These are phyloP conservation scores for Tetracladium setigerum DNA, from an alignment of 495 filamentous ascomycete genomes.

Conservation along the genomic window DNA sequence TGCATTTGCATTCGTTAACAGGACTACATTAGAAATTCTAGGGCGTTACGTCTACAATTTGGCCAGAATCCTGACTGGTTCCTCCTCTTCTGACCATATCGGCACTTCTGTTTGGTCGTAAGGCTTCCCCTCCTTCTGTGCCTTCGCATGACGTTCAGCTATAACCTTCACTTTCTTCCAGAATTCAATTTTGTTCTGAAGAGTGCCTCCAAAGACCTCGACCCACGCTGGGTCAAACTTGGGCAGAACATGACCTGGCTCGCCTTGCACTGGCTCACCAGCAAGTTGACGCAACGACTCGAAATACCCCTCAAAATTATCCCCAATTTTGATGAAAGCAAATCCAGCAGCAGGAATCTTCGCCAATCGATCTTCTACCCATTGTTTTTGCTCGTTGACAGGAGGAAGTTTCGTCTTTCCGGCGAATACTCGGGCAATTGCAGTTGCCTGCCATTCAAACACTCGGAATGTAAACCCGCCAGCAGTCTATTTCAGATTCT, in stretches of 20 bases:
- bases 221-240: constrained; percentile 40
- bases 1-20: too few relatives aligned
- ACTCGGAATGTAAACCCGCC: constrained; percentile 52
- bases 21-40: too few relatives aligned
- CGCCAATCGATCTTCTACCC: constrained; percentile 29
- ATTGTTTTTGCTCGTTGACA: constrained; percentile 30
- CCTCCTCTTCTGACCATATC: too few relatives aligned
- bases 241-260: constrained; percentile 35
- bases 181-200: constrained; percentile 23
- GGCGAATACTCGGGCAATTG: constrained; percentile 45
- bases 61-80: too few relatives aligned
- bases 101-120: too few relatives aligned
- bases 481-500: constrained; percentile 26
- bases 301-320: constrained; percentile 44
- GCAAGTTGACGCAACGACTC: constrained; percentile 37
- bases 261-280: constrained; percentile 29
- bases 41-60: too few relatives aligned
- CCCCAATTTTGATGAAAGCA: not conserved
- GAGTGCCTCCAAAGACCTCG: constrained; percentile 37
- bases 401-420: constrained; percentile 32
- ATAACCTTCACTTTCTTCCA: not conserved
- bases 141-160: too few relatives aligned
- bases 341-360: constrained; percentile 21
- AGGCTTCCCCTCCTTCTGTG: too few relatives aligned
- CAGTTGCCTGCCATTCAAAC: constrained; percentile 56